phyloP scores from a whole-genome alignment of 2,329 filamentous ascomycete species.

The Sclerotinia spermophila region DNA sequence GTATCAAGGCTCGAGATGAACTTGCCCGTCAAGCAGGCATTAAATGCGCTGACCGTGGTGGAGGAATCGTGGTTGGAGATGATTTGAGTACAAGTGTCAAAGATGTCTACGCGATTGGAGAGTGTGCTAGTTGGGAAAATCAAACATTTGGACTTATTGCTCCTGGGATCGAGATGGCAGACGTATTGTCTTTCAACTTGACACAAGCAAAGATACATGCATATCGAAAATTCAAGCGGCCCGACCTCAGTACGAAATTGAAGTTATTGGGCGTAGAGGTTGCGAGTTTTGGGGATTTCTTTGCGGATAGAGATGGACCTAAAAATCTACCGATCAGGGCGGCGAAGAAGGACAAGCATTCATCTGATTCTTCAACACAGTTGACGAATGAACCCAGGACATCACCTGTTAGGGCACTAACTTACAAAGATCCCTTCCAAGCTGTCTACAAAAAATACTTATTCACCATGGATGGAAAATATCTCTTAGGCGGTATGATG shows the following conservation, averaged over 20 bases:
- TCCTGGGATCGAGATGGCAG: slow-evolving; percentile 88
- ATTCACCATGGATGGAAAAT: slow-evolving; percentile 86
- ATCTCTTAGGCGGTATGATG: slow-evolving; percentile 94
- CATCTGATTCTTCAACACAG: slow-evolving; percentile 42
- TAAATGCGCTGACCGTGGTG: slow-evolving; percentile 66
- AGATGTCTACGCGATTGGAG: slow-evolving; percentile 82
- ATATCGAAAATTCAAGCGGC: slow-evolving; percentile 69
- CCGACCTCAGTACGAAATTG: slow-evolving; percentile 86
- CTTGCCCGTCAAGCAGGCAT: slow-evolving; percentile 68
- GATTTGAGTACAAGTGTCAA: slow-evolving; percentile 65
- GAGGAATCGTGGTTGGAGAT: slow-evolving; percentile 61
- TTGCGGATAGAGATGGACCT: slow-evolving; percentile 81
- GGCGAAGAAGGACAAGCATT: slow-evolving; percentile 44
- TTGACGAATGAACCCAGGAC: slow-evolving; percentile 53
- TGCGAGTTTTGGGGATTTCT: slow-evolving; percentile 91
- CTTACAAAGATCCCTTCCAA: slow-evolving; percentile 83
- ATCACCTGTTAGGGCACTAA: slow-evolving; percentile 72
- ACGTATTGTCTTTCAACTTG: slow-evolving; percentile 85
- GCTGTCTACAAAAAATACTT: slow-evolving; percentile 93
- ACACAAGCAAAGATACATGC: slow-evolving; percentile 74
- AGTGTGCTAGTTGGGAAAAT: slow-evolving; percentile 85
- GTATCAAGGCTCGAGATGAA: slow-evolving; percentile 76
- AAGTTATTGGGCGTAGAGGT: slow-evolving; percentile 89
- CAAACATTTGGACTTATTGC: slow-evolving; percentile 87
- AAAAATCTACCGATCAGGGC: slow-evolving; percentile 64